Evolutionary conservation across 768 basidiomycete genomes (phyloP), one percentile per base, ranked within the genome.

Genomic region (Lenzites betulinus): DNA sequence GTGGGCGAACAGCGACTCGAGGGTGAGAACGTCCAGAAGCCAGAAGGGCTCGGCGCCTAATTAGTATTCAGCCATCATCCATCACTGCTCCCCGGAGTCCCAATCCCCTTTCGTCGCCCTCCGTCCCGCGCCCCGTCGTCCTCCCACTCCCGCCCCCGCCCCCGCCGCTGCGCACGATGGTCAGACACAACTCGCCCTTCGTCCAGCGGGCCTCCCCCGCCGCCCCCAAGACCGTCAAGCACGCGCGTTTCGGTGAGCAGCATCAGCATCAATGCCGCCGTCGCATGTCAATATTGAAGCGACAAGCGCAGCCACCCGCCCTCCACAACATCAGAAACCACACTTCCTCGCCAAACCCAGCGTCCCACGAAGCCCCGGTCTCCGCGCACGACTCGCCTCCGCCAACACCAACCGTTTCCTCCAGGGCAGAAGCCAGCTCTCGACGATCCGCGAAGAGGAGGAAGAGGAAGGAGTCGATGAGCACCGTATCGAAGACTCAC

Each of bases 361-460:
- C 28, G 28, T 52, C 7, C 35, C 54, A 20, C 59, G 59, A 30
- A 60, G 59, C 48, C 63, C 63, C 48, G 57, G 33, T 39, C 41
- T 50, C 23, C 59, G 63, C 22, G 38, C 63, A 44, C 59, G 59
- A 25, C 55, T 58, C 18, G 38, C 54, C 50, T 60, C 63, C 46
- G 35, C 63, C 47, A 62, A 60, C 56, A 64, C 63, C 18, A 62
- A 44, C 38, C 66, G 66, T 38, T 63, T 57, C 48, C 63, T 67
- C 2, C 35, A 57, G 20, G 38, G 50, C 13, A 58, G 58, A 30
- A 53, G 20, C 22, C 59, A 64, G 30, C 60, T 67, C 9, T 9
- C 63, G 11, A 59, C 66, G 12, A 67, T 67, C 42, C 58, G 33
- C 30, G 66, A 67, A 28, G 60, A 67, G 38, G 62, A 62, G 12